Conservation (phyloP, 805 yeast genomes). For the Metahyphopichia silvanorum region DNA sequence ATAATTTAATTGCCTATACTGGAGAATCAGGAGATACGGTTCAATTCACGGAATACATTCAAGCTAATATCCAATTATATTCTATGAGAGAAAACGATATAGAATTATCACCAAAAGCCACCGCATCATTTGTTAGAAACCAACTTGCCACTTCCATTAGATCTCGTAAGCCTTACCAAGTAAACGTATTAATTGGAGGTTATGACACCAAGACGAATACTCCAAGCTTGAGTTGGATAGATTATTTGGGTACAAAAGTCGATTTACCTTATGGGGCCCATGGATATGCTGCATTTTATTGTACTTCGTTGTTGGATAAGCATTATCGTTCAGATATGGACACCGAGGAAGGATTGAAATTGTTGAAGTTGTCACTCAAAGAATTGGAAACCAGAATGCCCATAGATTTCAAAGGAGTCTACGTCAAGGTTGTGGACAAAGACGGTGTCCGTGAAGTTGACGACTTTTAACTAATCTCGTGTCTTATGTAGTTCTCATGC, state of each 20-base stretch:
- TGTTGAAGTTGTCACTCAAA: conserved; percentile 67
- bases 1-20: conserved; percentile 79
- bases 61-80: conserved; percentile 87
- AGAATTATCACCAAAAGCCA: conserved; percentile 81
- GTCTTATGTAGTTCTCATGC: too few relatives aligned
- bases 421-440: conserved; percentile 63
- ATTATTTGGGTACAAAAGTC: conserved; percentile 88
- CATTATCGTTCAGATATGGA: conserved; percentile 79
- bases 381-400: conserved; percentile 88
- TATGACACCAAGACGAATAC: conserved; percentile 55
- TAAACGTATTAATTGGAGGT: conserved; percentile 86
- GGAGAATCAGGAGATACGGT: conserved; percentile 98
- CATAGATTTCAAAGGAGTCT: conserved; percentile 87
- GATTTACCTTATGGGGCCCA: conserved; percentile 96
- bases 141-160: conserved; percentile 85
- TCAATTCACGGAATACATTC: conserved; percentile 90
- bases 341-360: conserved; percentile 71
- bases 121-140: conserved; percentile 84
- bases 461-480: conserved; percentile 3
- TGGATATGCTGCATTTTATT: conserved; percentile 97
- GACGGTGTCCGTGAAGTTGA: conserved; percentile 49
- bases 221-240: conserved; percentile 83
- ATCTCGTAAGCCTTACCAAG: conserved; percentile 91
- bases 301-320: conserved; percentile 84
- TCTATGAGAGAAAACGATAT: conserved; percentile 75